Evolutionary conservation across 1,284 basidiomycete genomes (phyloP).

Genomic region (Termitomyces sp.): DNA sequence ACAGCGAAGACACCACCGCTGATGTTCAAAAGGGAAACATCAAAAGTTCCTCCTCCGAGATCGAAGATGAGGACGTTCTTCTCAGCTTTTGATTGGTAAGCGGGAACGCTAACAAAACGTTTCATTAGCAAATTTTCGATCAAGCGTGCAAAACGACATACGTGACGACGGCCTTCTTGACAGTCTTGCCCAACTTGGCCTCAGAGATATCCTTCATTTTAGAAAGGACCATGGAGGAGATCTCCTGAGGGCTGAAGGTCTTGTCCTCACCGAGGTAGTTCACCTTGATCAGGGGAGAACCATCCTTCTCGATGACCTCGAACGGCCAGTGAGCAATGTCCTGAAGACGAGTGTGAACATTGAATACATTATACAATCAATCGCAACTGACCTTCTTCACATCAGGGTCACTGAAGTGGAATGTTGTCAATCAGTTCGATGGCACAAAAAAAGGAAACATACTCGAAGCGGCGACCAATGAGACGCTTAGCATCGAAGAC

Average conservation of each 20-base stretch:
- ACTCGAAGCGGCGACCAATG: slow-evolving; percentile 95
- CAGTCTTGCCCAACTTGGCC: slow-evolving; percentile 93
- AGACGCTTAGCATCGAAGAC: slow-evolving; percentile 97
- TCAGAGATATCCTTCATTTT: slow-evolving; percentile 99
- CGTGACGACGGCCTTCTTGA: slow-evolving; percentile 96
- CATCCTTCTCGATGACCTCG: slow-evolving; percentile 88
- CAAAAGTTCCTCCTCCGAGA: slow-evolving; percentile 98
- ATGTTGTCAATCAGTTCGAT: slow-evolving; percentile 10
- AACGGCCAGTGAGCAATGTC: slow-evolving; percentile 94
- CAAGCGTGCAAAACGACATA: slow-evolving; percentile 32
- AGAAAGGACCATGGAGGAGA: slow-evolving; percentile 96
- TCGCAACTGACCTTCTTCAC: slow-evolving; percentile 70
- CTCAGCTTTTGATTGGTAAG: slow-evolving; percentile 88
- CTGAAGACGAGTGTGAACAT: slow-evolving; percentile 32
- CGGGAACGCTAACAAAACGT: slow-evolving; percentile 64
- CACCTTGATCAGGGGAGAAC: slow-evolving; percentile 95
- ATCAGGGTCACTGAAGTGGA: slow-evolving; percentile 59
- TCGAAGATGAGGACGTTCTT: slow-evolving; percentile 99
- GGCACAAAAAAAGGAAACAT: slow-evolving; percentile 28
- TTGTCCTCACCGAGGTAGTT: slow-evolving; percentile 92
- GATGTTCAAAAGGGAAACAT: slow-evolving; percentile 96
- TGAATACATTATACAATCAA: slow-evolving; percentile 10
- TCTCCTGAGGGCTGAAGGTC: slow-evolving; percentile 95
- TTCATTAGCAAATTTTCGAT: slow-evolving; percentile 9
- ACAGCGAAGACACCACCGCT: slow-evolving; percentile 97